Conservation (phyloP, 371 early-diverging fungal genomes). For the Haplosporangium sp. region DNA sequence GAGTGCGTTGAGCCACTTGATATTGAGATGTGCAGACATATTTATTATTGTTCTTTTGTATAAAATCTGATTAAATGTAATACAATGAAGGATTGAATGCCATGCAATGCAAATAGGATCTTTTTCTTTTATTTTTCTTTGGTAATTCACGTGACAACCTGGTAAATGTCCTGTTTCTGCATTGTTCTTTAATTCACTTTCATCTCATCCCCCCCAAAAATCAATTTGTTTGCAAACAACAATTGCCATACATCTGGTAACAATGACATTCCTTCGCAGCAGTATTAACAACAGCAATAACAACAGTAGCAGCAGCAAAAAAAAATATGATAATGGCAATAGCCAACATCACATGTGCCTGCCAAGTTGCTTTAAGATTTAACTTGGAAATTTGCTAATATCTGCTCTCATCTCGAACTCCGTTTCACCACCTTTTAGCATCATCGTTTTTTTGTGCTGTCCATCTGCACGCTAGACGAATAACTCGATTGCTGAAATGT, state of each 20-base stretch:
- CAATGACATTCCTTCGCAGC: not conserved
- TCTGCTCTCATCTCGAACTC: not conserved
- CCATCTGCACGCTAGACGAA: slow-evolving; percentile 29
- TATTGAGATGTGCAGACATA: slow-evolving; percentile 40
- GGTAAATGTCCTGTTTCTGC: not conserved
- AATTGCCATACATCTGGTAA: slow-evolving; percentile 5
- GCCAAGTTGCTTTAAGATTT: not conserved
- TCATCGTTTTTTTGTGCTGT: slow-evolving; percentile 26
- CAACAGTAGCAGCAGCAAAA: not conserved
- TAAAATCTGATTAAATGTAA: not conserved
- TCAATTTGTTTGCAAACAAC: slow-evolving; percentile 7
- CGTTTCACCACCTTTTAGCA: slow-evolving; percentile 7
- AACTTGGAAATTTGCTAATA: not conserved
- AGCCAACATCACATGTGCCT: not conserved
- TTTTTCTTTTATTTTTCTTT: not conserved
- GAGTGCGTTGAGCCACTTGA: slow-evolving; percentile 53
- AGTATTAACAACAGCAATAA: not conserved
- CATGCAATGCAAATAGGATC: not conserved
- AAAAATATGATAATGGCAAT: not conserved
- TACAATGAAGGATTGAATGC: not conserved
- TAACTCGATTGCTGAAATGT: slow-evolving; percentile 37
- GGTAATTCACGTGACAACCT: not conserved
- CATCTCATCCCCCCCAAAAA: slow-evolving; percentile 2
- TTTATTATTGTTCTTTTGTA: not conserved
- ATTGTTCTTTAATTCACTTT: not conserved